Evolutionary conservation across 306 rosid species (phyloP).

Genomic region (Dalbergia oliveri): DNA sequence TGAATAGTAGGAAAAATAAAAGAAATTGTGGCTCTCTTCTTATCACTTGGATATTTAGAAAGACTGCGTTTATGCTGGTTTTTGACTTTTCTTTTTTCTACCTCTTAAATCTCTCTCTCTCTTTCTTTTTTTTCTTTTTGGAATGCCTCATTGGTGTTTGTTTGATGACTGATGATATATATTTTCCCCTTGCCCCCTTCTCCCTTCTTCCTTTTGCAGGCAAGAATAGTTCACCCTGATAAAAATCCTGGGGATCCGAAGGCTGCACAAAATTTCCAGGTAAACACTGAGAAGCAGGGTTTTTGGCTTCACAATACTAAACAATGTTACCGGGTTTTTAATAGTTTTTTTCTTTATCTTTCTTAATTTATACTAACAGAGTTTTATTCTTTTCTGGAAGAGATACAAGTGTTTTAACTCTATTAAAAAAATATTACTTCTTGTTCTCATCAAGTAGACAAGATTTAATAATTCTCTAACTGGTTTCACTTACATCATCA

Average conservation of each 20-base stretch:
- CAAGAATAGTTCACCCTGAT: conserved; percentile 95
- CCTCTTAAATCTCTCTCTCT: background rate
- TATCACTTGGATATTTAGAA: conserved; percentile 7
- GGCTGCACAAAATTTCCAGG: conserved; percentile 94
- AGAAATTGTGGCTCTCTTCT: conserved; percentile 6
- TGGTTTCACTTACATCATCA: background rate
- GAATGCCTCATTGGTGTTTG: background rate
- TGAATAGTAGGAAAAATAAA: background rate
- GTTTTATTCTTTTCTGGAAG: background rate
- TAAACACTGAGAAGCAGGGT: conserved; percentile 43
- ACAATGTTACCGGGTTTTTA: conserved; percentile 12
- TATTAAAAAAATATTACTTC: background rate
- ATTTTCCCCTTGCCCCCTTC: background rate
- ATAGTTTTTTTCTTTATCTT: conserved; percentile 28
- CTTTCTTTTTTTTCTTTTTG: no score
- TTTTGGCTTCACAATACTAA: conserved; percentile 35
- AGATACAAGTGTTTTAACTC: background rate
- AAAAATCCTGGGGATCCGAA: conserved; percentile 92
- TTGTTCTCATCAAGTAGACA: background rate
- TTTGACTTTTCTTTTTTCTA: background rate
- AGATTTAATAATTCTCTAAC: background rate
- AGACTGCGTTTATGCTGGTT: conserved; percentile 4
- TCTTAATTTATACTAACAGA: conserved; percentile 12
- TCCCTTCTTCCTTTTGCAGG: conserved; percentile 53
- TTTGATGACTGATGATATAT: conserved; percentile 12